These are phyloP conservation scores for Lotmaria passim DNA, from an alignment of 208 protist genomes.

Conservation along the genomic window DNA sequence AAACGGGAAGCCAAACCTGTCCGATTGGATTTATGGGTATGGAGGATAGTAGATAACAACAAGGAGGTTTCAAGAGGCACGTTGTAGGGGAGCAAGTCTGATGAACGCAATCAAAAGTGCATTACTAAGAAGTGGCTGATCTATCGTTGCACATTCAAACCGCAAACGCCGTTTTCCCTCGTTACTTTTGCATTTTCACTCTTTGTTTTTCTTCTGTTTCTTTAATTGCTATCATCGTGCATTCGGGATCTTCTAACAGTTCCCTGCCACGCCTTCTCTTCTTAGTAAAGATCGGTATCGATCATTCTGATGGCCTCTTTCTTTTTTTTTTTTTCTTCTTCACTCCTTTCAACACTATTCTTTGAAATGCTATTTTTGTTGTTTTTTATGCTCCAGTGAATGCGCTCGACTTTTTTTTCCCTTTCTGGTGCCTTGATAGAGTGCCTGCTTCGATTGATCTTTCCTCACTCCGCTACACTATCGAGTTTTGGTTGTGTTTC, in stretches of 20 bases:
- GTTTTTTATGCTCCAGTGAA: neutral
- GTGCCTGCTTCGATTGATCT: neutral
- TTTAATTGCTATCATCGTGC: slow-evolving; percentile 16
- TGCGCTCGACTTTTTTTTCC: slow-evolving; percentile 11
- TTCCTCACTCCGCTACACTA: neutral
- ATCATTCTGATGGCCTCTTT: too few species aligned
- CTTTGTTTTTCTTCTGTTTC: slow-evolving; percentile 2
- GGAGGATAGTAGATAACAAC: neutral
- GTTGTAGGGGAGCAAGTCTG: neutral
- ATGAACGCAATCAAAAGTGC: neutral
- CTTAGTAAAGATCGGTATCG: too few species aligned
- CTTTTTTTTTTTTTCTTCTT: neutral
- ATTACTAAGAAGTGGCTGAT: neutral
- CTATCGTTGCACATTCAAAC: neutral
- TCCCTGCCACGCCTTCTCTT: neutral
- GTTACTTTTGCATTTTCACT: neutral
- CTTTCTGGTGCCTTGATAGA: slow-evolving; percentile 10
- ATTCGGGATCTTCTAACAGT: neutral
- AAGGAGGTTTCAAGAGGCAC: neutral
- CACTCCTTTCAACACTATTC: neutral
- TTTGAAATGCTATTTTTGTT: slow-evolving; percentile 1
- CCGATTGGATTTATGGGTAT: too few species aligned
- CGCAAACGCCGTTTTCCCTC: too few species aligned
- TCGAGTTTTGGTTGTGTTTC: neutral
- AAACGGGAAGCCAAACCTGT: too few species aligned